These are phyloP conservation scores for Pyrrhoderma lamaoense DNA, from an alignment of 1,284 basidiomycete genomes.

Conservation along the genomic window DNA sequence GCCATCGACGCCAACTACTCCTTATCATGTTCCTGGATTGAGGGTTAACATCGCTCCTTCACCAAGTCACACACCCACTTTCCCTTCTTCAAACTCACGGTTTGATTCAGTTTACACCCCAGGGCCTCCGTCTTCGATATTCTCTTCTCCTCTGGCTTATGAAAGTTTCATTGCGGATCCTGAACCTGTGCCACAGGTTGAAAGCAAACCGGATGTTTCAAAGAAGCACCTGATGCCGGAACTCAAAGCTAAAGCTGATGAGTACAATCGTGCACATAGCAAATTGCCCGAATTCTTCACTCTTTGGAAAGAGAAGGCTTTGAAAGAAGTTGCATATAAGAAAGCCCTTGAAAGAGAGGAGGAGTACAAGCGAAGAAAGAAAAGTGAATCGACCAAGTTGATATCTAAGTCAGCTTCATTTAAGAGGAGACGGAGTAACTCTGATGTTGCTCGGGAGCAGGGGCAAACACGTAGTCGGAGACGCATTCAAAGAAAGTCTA, in stretches of 20 bases:
- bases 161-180: background rate
- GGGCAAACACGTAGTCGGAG: conserved; percentile 31
- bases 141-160: background rate
- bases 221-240: background rate
- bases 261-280: conserved; percentile 31
- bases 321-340: conserved; percentile 42
- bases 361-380: conserved; percentile 47
- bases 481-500: conserved; percentile 37
- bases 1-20: conserved; percentile 9
- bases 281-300: conserved; percentile 32
- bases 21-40: conserved; percentile 8
- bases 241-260: conserved; percentile 26
- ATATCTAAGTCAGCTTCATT: conserved; percentile 8
- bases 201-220: background rate
- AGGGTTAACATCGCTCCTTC: conserved; percentile 1
- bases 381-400: conserved; percentile 25
- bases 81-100: background rate
- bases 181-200: background rate
- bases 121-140: background rate
- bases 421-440: conserved; percentile 23
- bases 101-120: background rate
- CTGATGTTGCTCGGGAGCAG: conserved; percentile 21
- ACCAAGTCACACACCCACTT: background rate
- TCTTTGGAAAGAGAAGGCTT: conserved; percentile 38
- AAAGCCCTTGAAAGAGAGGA: conserved; percentile 55